phyloP scores from a whole-genome alignment of 371 early-diverging fungal genomes.

The Umbelopsis sp. region DNA sequence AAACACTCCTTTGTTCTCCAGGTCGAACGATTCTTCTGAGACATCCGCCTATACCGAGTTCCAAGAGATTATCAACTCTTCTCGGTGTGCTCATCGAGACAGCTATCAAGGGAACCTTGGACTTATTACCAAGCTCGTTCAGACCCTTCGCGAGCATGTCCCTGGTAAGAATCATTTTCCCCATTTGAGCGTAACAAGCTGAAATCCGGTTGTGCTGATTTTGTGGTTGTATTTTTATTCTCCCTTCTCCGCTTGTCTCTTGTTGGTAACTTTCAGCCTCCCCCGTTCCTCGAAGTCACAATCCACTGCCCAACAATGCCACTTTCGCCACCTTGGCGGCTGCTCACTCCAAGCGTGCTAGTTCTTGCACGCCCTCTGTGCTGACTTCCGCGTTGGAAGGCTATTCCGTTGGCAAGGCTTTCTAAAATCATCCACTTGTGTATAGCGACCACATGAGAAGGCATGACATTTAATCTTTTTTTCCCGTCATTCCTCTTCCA shows the following conservation, averaged over 20 bases:
- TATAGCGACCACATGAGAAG: background rate
- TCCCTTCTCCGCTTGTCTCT: background rate
- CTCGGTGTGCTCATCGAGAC: constrained; percentile 9
- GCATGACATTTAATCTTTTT: background rate
- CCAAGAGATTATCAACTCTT: constrained; percentile 13
- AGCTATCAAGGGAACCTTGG: background rate
- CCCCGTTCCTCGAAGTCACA: constrained; percentile 10
- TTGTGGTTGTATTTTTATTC: background rate
- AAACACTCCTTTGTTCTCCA: background rate
- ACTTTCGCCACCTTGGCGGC: background rate
- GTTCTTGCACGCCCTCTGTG: constrained; percentile 9
- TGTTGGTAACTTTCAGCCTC: background rate
- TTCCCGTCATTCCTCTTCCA: background rate
- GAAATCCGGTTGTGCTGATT: background rate
- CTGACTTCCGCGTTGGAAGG: background rate
- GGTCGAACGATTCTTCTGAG: background rate
- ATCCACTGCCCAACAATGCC: constrained; percentile 18
- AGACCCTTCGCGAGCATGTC: constrained; percentile 8
- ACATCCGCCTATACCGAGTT: constrained; percentile 14
- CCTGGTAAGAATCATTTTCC: background rate
- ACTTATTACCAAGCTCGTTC: constrained; percentile 1
- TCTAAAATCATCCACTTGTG: background rate
- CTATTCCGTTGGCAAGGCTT: constrained; percentile 9
- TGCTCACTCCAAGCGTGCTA: constrained; percentile 12
- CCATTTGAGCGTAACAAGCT: background rate